phyloP scores from a whole-genome alignment of 495 filamentous ascomycete genomes.

The Aspergillus conjunctus region DNA sequence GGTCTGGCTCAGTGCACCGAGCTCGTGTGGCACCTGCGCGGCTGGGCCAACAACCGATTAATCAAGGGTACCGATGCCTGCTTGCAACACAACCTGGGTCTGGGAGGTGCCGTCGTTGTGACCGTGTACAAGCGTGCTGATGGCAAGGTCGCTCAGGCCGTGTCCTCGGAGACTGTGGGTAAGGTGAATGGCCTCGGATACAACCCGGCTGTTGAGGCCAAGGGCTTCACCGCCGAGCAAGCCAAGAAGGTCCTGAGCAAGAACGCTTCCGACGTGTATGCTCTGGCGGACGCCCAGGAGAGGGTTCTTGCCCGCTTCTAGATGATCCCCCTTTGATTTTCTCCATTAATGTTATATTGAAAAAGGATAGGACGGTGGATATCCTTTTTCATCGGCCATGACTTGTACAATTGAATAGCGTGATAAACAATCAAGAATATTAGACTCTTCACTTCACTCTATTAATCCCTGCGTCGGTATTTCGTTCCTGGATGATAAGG shows the following conservation, averaged over 20 bases:
- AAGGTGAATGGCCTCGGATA: constrained; percentile 74
- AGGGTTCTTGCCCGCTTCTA: constrained; percentile 69
- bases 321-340: background rate
- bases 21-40: constrained; percentile 91
- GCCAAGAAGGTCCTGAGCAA: constrained; percentile 70
- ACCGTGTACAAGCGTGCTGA: constrained; percentile 91
- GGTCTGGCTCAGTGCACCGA: constrained; percentile 95
- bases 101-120: constrained; percentile 89
- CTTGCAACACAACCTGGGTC: constrained; percentile 91
- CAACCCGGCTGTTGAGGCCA: constrained; percentile 89
- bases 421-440: constrained; percentile 4
- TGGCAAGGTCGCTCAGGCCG: constrained; percentile 58
- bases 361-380: background rate
- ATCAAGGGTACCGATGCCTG: constrained; percentile 68
- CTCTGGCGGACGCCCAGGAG: constrained; percentile 69
- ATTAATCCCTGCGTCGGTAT: too few species aligned
- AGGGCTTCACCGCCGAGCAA: constrained; percentile 79
- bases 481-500: too few species aligned
- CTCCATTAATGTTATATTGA: constrained; percentile 11
- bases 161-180: constrained; percentile 61
- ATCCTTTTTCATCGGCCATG: constrained; percentile 6
- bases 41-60: constrained; percentile 91
- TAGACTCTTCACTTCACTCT: background rate
- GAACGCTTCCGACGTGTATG: constrained; percentile 68
- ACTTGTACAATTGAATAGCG: constrained; percentile 16